Evolutionary conservation across 2,329 filamentous ascomycete species (phyloP), one percentile per base, ranked within the genome.

Genomic region (Fusarium humuli): DNA sequence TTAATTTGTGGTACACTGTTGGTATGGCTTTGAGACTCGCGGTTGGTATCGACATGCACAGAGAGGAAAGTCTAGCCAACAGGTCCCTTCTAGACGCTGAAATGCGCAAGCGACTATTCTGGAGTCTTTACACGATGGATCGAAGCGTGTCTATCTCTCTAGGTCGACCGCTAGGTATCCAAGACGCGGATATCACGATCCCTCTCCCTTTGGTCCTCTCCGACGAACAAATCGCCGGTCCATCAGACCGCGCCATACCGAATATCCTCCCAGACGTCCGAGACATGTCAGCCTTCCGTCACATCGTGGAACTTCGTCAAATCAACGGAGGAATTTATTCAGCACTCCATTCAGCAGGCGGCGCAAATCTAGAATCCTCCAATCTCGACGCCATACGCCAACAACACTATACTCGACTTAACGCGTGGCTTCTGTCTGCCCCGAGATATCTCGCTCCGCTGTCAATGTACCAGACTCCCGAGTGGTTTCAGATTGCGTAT

Each of bases 401-500:
- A n/a, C 69, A 73, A 8, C 64, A 73, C 12, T 73, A 73, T 16
- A 48, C 71, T 10, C 62, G 61, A 2, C 69, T 73, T 1, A 72
- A 73, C n/a, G 58, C 69, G 2, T 73, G 71, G 71, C 47, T 73
- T 7, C 22, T 72, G 2, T 70, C 71, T 0, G 71, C 71, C 0
- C 71, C 71, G 7, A 61, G 71, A 34, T 73, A 73, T 30, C 49
- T 73, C 6, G 58, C 69, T 20, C 71, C 71, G 7, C 18, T 73
- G 3, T 73, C 69, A 4, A 73, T 73, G 71, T 73, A 73, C 7
- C 71, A 73, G 6, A 73, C 71, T 12, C 66, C 71, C 2, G 71
- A 73, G 3, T 73, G 71, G 71, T 73, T 73, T 18, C 71, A 73
- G 16, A 73, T 73, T 10, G 71, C 71, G 18, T 73, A 73, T 10